phyloP scores from a whole-genome alignment of 768 basidiomycete genomes.

The Calvatia gigantea region DNA sequence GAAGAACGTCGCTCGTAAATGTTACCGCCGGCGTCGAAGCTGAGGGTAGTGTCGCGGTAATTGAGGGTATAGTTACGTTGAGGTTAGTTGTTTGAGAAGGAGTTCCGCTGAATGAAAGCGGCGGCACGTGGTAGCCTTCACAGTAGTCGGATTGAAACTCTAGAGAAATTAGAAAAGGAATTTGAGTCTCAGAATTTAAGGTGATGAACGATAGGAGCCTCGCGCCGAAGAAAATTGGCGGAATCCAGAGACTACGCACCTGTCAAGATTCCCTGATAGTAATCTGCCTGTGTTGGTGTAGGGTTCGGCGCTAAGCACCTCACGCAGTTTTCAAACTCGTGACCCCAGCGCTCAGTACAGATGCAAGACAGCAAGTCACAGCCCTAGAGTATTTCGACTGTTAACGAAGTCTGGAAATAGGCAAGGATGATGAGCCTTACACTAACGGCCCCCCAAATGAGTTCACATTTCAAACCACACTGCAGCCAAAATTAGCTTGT shows the following conservation, averaged over 20 bases:
- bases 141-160: constrained; percentile 4
- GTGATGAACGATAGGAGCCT: neutral
- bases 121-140: neutral
- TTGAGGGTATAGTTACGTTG: too few species aligned
- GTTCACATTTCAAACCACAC: neutral
- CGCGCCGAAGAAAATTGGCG: neutral
- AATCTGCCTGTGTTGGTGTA: neutral
- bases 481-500: neutral
- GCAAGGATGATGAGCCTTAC: neutral
- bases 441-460: constrained; percentile 9
- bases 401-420: neutral
- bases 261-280: constrained; percentile 4
- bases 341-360: neutral
- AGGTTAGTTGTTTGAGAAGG: too few species aligned
- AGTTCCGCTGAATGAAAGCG: neutral
- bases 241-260: neutral
- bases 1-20: neutral
- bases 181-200: neutral
- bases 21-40: neutral
- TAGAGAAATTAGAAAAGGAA: neutral
- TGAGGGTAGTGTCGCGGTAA: too few species aligned
- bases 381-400: neutral
- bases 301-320: constrained; percentile 2
- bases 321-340: neutral
- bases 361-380: constrained; percentile 4